Evolutionary conservation across 1,284 basidiomycete genomes (phyloP).

Genomic region (Clitocybe nebularis): DNA sequence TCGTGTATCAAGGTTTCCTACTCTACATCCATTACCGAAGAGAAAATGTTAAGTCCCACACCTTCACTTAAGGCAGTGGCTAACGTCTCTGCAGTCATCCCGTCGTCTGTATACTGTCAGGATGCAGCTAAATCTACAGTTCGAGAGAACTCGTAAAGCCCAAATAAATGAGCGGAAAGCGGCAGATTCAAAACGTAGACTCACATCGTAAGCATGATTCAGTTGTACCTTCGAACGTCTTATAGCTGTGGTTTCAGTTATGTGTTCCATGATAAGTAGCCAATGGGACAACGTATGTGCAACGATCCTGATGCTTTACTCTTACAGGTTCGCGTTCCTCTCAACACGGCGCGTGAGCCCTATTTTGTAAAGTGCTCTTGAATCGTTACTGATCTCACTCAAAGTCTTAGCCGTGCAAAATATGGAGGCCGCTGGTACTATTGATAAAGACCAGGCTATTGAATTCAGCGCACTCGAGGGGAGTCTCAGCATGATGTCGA

Average conservation of each 20-base stretch:
- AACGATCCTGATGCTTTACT: not conserved
- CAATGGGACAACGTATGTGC: not conserved
- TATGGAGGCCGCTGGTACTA: slow-evolving; percentile 60
- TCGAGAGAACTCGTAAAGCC: slow-evolving; percentile 64
- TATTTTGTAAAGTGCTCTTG: slow-evolving; percentile 37
- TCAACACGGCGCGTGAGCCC: slow-evolving; percentile 63
- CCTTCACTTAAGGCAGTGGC: not conserved
- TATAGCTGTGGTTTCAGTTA: slow-evolving; percentile 36
- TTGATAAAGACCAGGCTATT: slow-evolving; percentile 54
- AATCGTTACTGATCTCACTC: slow-evolving; percentile 41
- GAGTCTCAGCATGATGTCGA: slow-evolving; percentile 74
- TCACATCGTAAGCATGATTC: slow-evolving; percentile 51
- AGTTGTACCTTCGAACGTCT: not conserved
- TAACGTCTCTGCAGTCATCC: not conserved
- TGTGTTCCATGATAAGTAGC: slow-evolving; percentile 54
- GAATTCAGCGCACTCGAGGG: slow-evolving; percentile 73
- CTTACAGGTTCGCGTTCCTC: slow-evolving; percentile 16
- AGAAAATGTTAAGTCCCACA: slow-evolving; percentile 20
- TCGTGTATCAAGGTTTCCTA: slow-evolving; percentile 44
- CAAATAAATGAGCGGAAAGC: slow-evolving; percentile 72
- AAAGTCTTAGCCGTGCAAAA: slow-evolving; percentile 76
- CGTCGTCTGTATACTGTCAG: not conserved
- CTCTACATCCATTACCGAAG: slow-evolving; percentile 41
- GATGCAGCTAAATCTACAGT: not conserved
- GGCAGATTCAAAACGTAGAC: slow-evolving; percentile 64